Conservation (phyloP, 495 filamentous ascomycete species). For the Aspergillus nanangensis region DNA sequence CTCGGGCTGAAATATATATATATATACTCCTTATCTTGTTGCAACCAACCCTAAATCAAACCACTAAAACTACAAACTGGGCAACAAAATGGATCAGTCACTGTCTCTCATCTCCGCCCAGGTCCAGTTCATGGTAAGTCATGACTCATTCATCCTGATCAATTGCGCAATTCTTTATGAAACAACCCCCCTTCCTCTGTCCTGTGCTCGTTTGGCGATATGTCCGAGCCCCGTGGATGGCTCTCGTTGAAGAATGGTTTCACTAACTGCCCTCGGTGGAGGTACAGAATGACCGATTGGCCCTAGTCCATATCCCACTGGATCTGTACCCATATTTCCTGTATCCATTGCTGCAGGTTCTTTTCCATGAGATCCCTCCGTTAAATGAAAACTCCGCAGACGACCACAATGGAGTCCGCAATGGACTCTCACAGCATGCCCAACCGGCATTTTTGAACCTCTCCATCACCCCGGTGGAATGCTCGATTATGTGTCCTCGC, state of each 20-base stretch:
- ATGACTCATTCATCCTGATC: not conserved
- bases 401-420: conserved; percentile 29
- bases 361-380: conserved; percentile 58
- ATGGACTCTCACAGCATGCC: conserved; percentile 31
- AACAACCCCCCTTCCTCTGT: too few relatives aligned
- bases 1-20: too few relatives aligned
- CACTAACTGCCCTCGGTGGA: conserved; percentile 12
- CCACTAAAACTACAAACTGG: too few relatives aligned
- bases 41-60: too few relatives aligned
- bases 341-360: conserved; percentile 77
- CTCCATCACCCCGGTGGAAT: conserved; percentile 87
- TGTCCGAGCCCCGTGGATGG: not conserved
- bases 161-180: conserved; percentile 3
- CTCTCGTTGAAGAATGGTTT: conserved; percentile 5
- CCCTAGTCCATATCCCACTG: conserved; percentile 87
- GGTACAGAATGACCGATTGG: conserved; percentile 76
- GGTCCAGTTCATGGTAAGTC: conserved; percentile 53
- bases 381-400: conserved; percentile 22
- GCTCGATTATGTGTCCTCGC: conserved; percentile 83
- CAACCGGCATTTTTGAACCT: conserved; percentile 84
- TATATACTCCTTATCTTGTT: too few relatives aligned
- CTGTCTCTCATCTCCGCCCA: conserved; percentile 49
- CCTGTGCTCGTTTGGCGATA: too few relatives aligned
- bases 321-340: conserved; percentile 75
- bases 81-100: conserved; percentile 47